These are phyloP conservation scores for Penicillium sp. DNA, from an alignment of 2,329 filamentous ascomycete genomes.

Conservation along the genomic window DNA sequence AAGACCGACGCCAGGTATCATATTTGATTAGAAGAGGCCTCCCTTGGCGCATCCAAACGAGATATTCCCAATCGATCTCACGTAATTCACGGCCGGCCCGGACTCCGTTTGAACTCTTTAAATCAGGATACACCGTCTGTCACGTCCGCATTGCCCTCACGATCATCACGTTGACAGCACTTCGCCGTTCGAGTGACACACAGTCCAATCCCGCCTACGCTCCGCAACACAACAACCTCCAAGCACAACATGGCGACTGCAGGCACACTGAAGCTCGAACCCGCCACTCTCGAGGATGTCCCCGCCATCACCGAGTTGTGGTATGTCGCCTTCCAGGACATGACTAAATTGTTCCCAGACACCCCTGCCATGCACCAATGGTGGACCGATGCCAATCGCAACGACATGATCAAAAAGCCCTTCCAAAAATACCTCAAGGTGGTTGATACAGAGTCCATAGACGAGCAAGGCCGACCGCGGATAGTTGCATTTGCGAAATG, in stretches of 20 bases:
- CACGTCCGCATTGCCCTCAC: not conserved
- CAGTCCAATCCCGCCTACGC: not conserved
- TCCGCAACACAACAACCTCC: not conserved
- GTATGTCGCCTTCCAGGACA: constrained; percentile 31
- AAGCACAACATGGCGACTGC: not conserved
- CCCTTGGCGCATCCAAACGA: not conserved
- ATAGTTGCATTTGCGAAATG: constrained; percentile 38
- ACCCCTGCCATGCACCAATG: constrained; percentile 34
- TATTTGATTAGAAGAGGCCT: not conserved
- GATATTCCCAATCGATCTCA: not conserved
- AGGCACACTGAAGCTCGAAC: constrained; percentile 14
- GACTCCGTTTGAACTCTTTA: not conserved
- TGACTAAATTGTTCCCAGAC: constrained; percentile 31
- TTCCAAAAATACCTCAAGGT: constrained; percentile 34
- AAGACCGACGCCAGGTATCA: not conserved
- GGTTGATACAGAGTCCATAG: constrained; percentile 23
- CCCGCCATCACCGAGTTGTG: constrained; percentile 30
- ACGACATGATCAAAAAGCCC: constrained; percentile 32
- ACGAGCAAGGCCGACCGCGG: constrained; percentile 16
- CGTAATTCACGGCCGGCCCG: no score
- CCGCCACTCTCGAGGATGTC: constrained; percentile 29
- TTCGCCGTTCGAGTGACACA: not conserved
- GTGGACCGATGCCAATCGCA: constrained; percentile 27
- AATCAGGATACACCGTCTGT: not conserved
- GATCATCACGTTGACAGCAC: not conserved